Base-by-base conservation (phyloP, 257 asterid genomes). In the Craterostigma plantagineum region DNA sequence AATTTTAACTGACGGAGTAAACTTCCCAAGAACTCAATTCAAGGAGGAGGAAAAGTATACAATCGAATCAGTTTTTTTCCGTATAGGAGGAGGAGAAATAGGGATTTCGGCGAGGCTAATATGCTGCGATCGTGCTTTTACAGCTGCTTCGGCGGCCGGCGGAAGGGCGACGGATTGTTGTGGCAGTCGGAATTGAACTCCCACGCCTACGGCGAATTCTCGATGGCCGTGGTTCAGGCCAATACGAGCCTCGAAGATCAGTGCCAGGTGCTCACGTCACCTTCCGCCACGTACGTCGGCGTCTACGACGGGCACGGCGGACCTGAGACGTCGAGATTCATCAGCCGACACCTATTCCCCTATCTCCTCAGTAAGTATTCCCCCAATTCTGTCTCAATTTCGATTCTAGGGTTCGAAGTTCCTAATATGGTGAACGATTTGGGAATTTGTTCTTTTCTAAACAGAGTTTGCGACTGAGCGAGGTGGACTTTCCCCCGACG, bases 231-330 rank as follows among this genome's bases (percentile, higher is more conserved):
- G 1, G 95, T 72, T 39, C 98, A 87, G 81, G 98, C 98, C 12
- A 87, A 87, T 74, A 66, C 81, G 4, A 68, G 45, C 36, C 76
- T 87, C 0, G 98, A 87, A 67, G 98, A 87, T 62, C 98, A 87
- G 68, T 73, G 92, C 42, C 91, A 77, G 61, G 95, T 87, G n/a
- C 75, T 57, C 35, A 74, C 86, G 10, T 82, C 98, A 35, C 86
- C 95, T 1, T 74, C 92, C 34, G 95, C 93, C 18, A 87, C 95
- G 11, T 87, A 68, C 46, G 57, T 87, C 45, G 98, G 98, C 10
- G 92, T 87, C 38, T 87, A 87, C 69, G 98, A 87, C 52, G 98
- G 98, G 13, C 98, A 90, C 33, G 98, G 98, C 14, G 98, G 98
- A 7, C 91, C 93, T 1, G 95, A 83, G 70, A 93, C 98, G n/a